Evolutionary conservation across 805 yeast genomes (phyloP), one percentile per base, ranked within the genome.

Genomic region (Candida bentonensis): DNA sequence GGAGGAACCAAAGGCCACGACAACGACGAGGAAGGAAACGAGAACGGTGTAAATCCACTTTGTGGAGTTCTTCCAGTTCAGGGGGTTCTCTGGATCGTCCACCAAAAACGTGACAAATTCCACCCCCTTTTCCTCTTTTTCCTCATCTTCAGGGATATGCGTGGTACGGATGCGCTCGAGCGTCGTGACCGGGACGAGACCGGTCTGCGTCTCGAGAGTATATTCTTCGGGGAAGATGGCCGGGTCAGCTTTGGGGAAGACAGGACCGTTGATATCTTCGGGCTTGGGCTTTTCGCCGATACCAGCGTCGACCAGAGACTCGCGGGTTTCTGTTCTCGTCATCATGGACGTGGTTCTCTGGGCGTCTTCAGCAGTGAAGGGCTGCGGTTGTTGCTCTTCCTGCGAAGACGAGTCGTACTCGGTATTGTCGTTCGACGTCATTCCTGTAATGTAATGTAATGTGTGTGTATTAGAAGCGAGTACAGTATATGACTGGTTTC

Each of bases 1-100:
- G 1, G 96, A 82, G 3, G 95, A 84, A 34, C 96, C 96, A 60
- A 84, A 87, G 2, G 96, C 96, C 23, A 89, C 95, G 55, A 86
- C 74, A 46, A 88, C 79, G 42, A 88, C 96, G 49, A 83, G 69
- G 25, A 76, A 51, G 1, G 95, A 78, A 21, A 84, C 66, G 7
- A 78, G 50, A 23, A 81, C 58, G 0, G 96, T 86, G 58, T 80
- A 57, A 25, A 49, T 42, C 62, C 66, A 55, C 51, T 55, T 57
- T 21, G 60, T 44, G 50, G 53, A 51, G 25, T 65, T 44, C 22
- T 72, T 64, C 96, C 96, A 87, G 61, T 87, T 87, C 56, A 79
- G 80, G 23, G 96, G 96, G 62, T 88, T 88, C 53, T 76, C 89
- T 0, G 94, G 94, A 60, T 88, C 97, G 49, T 75, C 73, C 0